These are phyloP conservation scores for Boletus semigastroideus DNA, from an alignment of 1,284 basidiomycete species.

Conservation along the genomic window DNA sequence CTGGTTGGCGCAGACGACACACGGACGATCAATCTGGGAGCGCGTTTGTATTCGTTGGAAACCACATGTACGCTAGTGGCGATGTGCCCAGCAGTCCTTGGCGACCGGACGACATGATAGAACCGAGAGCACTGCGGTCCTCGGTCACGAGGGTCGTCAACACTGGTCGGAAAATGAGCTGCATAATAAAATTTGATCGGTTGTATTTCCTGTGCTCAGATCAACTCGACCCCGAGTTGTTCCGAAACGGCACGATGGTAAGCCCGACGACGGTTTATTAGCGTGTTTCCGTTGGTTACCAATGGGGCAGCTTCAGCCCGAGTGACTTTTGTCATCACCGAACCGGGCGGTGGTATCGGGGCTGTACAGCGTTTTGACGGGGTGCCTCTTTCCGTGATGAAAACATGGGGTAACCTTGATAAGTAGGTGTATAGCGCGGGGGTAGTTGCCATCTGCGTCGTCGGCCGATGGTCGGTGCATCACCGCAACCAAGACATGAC, in stretches of 20 bases:
- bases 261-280: not conserved
- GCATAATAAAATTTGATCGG: not conserved
- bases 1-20: no score
- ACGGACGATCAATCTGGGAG: not conserved
- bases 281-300: not conserved
- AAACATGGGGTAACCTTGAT: not conserved
- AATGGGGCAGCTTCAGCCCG: not conserved
- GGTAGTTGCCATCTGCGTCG: not conserved
- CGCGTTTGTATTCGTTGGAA: not conserved
- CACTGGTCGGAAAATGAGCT: not conserved
- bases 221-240: not conserved
- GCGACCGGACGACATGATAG: not conserved
- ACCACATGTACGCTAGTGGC: not conserved
- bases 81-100: not conserved
- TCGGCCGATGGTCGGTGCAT: no score
- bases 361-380: no score
- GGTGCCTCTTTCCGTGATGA: no score
- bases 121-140: not conserved
- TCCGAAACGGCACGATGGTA: not conserved
- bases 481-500: no score
- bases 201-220: not conserved
- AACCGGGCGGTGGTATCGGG: no score
- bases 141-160: not conserved
- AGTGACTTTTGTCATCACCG: not conserved
- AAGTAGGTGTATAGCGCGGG: not conserved